Base-by-base conservation (phyloP, 106 monocot species). In the Amphibolis antarctica region DNA sequence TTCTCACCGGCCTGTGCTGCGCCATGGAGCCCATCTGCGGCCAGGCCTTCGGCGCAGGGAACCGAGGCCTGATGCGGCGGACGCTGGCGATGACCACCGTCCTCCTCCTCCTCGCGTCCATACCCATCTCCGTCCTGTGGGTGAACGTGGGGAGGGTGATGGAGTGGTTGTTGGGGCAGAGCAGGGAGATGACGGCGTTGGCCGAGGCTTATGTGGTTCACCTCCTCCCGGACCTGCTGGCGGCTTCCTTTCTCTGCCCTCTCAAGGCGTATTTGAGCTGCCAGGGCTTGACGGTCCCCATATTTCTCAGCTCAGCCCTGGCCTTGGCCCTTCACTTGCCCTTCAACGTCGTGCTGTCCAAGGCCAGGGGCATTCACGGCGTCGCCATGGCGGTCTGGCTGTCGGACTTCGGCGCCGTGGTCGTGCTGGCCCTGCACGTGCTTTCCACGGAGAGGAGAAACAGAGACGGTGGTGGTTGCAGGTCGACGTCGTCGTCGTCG, bases 1-100 rank as follows among this genome's bases (percentile, higher is more conserved):
- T 86, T 1, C 69, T 86, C 10, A 66, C 44, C 0, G 86, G 82
- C 23, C 82, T 86, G 21, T 73, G 65, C 62, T 71, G 69, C 15
- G 83, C 83, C 53, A 84, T 86, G 86, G 92, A 92, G 50, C 86
- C 92, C 28, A 79, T 92, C 19, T 92, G 86, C 58, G 92, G 98
- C 12, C 98, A 98, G 59, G 90, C 91, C 26, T 72, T 69, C 55
- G 98, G 98, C 1, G 98, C 98, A 22, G 47, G 52, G 24, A 98
- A 98, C 78, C 59, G 56, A 51, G 64, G 53, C 28, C 90, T 98
- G 53, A 76, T 98, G 13, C 91, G 63, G 30, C 71, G 60, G 72
- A 91, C 90, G 1, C 87, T 98, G 19, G 28, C 81, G 69, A 91
- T 82, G 87, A 60, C 82, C 12, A 81, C 67, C 27, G 28, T 85